These are phyloP conservation scores for Fusarium sp. DNA, from an alignment of 2,329 filamentous ascomycete genomes.

Conservation along the genomic window DNA sequence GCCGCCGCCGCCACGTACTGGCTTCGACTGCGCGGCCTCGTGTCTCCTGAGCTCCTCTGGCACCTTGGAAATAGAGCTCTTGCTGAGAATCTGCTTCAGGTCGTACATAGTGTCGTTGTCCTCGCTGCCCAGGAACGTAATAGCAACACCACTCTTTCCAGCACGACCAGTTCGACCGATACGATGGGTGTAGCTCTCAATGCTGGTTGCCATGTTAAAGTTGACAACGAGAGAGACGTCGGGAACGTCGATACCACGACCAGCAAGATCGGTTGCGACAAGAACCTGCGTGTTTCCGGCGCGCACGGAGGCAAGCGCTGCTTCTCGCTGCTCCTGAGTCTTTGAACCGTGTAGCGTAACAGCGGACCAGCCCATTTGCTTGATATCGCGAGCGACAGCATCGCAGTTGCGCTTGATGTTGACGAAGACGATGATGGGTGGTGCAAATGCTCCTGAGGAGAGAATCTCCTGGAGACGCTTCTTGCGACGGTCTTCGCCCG, in stretches of 20 bases:
- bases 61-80: slow-evolving; percentile 89
- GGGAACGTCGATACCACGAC: slow-evolving; percentile 96
- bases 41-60: slow-evolving; percentile 93
- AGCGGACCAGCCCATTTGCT: slow-evolving; percentile 89
- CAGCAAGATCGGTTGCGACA: slow-evolving; percentile 95
- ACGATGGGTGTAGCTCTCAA: slow-evolving; percentile 97
- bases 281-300: slow-evolving; percentile 87
- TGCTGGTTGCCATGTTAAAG: slow-evolving; percentile 97
- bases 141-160: slow-evolving; percentile 94
- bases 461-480: slow-evolving; percentile 95
- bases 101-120: slow-evolving; percentile 94
- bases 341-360: slow-evolving; percentile 96
- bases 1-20: slow-evolving; percentile 58
- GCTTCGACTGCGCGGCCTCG: slow-evolving; percentile 91
- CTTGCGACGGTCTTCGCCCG: slow-evolving; percentile 95
- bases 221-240: slow-evolving; percentile 96
- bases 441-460: slow-evolving; percentile 81
- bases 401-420: slow-evolving; percentile 99
- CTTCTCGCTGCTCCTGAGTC: slow-evolving; percentile 97
- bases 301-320: slow-evolving; percentile 87
- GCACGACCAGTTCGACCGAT: slow-evolving; percentile 97
- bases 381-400: slow-evolving; percentile 93
- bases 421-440: slow-evolving; percentile 98
- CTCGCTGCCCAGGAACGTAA: slow-evolving; percentile 94
- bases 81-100: slow-evolving; percentile 93